Evolutionary conservation across 495 filamentous ascomycete species (phyloP).

Genomic region (Neurospora cerealis): DNA sequence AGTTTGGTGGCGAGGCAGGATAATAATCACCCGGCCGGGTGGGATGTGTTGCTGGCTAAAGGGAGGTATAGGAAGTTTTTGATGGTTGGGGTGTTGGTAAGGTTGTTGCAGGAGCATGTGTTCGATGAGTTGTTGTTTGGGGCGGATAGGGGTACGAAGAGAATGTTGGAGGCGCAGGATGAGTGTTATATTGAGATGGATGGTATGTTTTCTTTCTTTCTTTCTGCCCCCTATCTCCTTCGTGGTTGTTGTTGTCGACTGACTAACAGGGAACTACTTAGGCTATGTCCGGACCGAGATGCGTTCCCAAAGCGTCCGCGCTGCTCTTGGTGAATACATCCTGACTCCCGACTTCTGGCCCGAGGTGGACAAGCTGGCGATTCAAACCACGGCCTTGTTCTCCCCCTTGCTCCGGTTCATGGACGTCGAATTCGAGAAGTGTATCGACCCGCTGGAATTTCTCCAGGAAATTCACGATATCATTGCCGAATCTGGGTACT

Average conservation of each 20-base stretch:
- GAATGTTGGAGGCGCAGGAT: slow-evolving; percentile 28
- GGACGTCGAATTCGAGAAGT: slow-evolving; percentile 15
- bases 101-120: slow-evolving; percentile 31
- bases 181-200: slow-evolving; percentile 21
- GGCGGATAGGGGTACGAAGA: slow-evolving; percentile 13
- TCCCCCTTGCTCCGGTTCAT: slow-evolving; percentile 31
- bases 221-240: not conserved
- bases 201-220: slow-evolving; percentile 19
- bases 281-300: slow-evolving; percentile 32
- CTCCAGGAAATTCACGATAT: slow-evolving; percentile 38
- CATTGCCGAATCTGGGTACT: slow-evolving; percentile 31
- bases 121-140: slow-evolving; percentile 39
- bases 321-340: slow-evolving; percentile 13
- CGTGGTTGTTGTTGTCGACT: not conserved
- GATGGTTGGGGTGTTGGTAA: slow-evolving; percentile 29
- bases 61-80: slow-evolving; percentile 27
- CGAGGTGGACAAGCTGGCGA: slow-evolving; percentile 28
- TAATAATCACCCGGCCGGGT: slow-evolving; percentile 19
- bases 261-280: slow-evolving; percentile 1
- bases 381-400: slow-evolving; percentile 30
- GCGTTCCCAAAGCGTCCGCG: slow-evolving; percentile 21
- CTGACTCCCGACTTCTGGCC: slow-evolving; percentile 34
- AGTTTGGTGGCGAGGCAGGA: slow-evolving; percentile 28
- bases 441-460: slow-evolving; percentile 1
- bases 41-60: slow-evolving; percentile 30